These are phyloP conservation scores for Podaxis mareebaensis DNA, from an alignment of 768 basidiomycete species.

Conservation along the genomic window DNA sequence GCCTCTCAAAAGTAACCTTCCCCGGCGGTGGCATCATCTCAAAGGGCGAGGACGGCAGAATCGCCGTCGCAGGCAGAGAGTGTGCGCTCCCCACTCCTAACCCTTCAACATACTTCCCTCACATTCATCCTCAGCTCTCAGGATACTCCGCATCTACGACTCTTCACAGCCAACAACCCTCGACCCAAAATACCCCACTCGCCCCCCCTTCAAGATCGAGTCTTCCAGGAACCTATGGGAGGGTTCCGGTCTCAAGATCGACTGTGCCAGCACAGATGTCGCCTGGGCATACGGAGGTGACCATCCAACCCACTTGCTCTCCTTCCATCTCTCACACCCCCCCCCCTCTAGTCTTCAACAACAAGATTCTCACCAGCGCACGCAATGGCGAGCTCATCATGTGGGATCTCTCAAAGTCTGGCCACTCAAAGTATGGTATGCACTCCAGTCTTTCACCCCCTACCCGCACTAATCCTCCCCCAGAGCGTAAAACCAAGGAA, in stretches of 20 bases:
- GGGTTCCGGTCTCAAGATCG: conserved; percentile 74
- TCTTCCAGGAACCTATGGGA: conserved; percentile 78
- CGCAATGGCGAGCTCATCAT: conserved; percentile 81
- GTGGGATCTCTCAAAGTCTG: conserved; percentile 76
- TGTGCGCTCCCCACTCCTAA: conserved; percentile 41
- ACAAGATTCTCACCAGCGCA: conserved; percentile 80
- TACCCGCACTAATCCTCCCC: neutral
- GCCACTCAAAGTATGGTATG: conserved; percentile 70
- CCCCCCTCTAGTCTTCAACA: conserved; percentile 54
- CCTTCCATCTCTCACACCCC: conserved; percentile 15
- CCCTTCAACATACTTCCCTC: neutral
- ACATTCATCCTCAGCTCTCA: conserved; percentile 44
- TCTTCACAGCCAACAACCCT: conserved; percentile 36
- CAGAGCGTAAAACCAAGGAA: conserved; percentile 67
- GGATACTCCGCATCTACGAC: conserved; percentile 59
- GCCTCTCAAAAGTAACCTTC: conserved; percentile 58
- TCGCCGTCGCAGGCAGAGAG: conserved; percentile 79
- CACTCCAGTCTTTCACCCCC: conserved; percentile 1
- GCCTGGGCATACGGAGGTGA: conserved; percentile 75
- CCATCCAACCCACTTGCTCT: conserved; percentile 20
- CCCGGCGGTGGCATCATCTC: conserved; percentile 68
- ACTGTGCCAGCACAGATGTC: conserved; percentile 76
- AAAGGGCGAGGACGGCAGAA: conserved; percentile 68
- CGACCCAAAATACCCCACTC: conserved; percentile 55
- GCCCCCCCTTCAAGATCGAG: conserved; percentile 57